Conservation (phyloP, 2,329 filamentous ascomycete species). For the Helicocarpus griseus region DNA sequence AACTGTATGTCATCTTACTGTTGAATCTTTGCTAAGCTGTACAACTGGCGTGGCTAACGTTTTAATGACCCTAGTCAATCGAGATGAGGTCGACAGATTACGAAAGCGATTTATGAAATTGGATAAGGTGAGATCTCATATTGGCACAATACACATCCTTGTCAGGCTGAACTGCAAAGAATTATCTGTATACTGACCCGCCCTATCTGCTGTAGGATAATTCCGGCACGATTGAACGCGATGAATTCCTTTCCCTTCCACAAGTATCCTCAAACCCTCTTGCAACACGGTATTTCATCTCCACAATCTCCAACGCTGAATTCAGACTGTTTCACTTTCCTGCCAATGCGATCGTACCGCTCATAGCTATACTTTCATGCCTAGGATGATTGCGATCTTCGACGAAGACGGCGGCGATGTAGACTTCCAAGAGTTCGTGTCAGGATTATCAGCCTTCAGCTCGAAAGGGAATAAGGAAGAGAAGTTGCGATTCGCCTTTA, state of each 20-base stretch:
- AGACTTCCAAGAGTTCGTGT: conserved; percentile 98
- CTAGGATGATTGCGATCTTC: conserved; percentile 96
- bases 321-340: no score
- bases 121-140: conserved; percentile 60
- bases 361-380: neutral
- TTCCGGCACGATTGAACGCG: conserved; percentile 95
- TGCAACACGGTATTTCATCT: conserved; percentile 63
- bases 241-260: conserved; percentile 93
- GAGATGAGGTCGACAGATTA: conserved; percentile 90
- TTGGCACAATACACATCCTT: neutral
- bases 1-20: conserved; percentile 61
- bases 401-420: conserved; percentile 97
- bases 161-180: no score
- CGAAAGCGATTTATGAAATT: conserved; percentile 99
- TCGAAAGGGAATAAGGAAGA: conserved; percentile 99
- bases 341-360: neutral
- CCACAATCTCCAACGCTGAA: neutral
- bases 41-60: no score
- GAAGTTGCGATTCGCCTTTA: conserved; percentile 95
- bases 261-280: conserved; percentile 97
- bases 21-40: no score
- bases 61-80: conserved; percentile 59
- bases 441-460: conserved; percentile 87
- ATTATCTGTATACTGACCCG: neutral
- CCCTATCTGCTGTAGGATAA: conserved; percentile 59